These are phyloP conservation scores for Haemoproteus tartakovskyi DNA, from an alignment of 169 alveolate species.

Conservation along the genomic window DNA sequence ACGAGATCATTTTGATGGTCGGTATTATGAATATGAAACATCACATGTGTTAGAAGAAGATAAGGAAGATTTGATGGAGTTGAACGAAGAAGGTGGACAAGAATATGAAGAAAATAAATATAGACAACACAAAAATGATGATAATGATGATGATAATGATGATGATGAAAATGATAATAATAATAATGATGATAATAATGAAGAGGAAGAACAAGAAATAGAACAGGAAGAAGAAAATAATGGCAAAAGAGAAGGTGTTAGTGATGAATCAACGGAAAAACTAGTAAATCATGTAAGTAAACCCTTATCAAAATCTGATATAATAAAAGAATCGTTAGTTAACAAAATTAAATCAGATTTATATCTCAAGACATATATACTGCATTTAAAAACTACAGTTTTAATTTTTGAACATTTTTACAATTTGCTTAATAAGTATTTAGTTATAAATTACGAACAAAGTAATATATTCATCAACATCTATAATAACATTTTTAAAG, in stretches of 20 bases:
- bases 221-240: too few relatives aligned
- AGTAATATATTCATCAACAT: slow-evolving; percentile 37
- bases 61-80: not conserved
- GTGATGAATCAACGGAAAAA: too few relatives aligned
- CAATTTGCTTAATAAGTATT: slow-evolving; percentile 39
- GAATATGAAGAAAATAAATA: too few relatives aligned
- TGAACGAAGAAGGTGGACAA: slow-evolving; percentile 9
- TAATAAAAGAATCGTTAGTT: slow-evolving; percentile 6
- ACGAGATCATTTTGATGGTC: slow-evolving; percentile 4
- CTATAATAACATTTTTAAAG: slow-evolving; percentile 53
- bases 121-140: too few relatives aligned
- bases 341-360: slow-evolving; percentile 12
- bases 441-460: slow-evolving; percentile 31
- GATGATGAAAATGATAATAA: not conserved
- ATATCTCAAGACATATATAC: slow-evolving; percentile 43
- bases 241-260: too few relatives aligned
- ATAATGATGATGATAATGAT: too few relatives aligned
- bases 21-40: too few relatives aligned
- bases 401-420: slow-evolving; percentile 57
- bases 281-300: too few relatives aligned
- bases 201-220: too few relatives aligned
- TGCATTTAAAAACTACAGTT: slow-evolving; percentile 58
- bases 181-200: not conserved
- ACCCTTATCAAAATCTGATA: too few relatives aligned
- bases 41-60: slow-evolving; percentile 6